Percentiles rank a stretch among this genome's conserved stretches.
phyloP scores from a whole-genome alignment of 208 protist genomes.

The Leishmania martiniquensis region DNA sequence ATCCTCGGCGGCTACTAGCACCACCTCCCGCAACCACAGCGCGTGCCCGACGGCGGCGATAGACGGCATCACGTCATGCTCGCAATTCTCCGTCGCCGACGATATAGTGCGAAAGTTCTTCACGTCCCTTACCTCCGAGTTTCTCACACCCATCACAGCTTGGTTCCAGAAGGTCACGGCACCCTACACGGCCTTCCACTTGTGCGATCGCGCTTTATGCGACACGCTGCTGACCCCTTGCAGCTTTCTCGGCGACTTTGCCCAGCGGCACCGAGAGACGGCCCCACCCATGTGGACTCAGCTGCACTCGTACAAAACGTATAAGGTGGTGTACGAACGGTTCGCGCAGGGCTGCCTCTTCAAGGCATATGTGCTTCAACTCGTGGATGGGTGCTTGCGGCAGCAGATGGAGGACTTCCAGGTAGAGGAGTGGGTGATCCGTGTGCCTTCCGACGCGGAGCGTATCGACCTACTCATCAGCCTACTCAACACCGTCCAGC shows the following conservation, averaged over 20 bases:
- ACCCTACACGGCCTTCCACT: conserved; percentile 55
- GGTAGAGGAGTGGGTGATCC: conserved; percentile 52
- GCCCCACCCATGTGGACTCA: conserved; percentile 61
- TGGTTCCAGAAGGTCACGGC: conserved; percentile 63
- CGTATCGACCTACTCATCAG: conserved; percentile 78
- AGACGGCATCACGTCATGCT: conserved; percentile 36
- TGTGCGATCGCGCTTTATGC: conserved; percentile 57
- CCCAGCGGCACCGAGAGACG: conserved; percentile 52
- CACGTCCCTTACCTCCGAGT: conserved; percentile 82
- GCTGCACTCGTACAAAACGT: conserved; percentile 70
- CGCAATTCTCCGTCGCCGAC: conserved; percentile 77
- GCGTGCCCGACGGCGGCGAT: conserved; percentile 8
- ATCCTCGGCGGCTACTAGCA: background rate
- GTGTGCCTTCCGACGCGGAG: conserved; percentile 56
- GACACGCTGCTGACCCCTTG: conserved; percentile 44
- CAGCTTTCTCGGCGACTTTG: conserved; percentile 75
- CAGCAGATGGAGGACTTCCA: conserved; percentile 55
- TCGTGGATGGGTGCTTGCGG: conserved; percentile 60
- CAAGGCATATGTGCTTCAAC: conserved; percentile 49
- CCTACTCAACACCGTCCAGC: conserved; percentile 62
- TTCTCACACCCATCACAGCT: conserved; percentile 68
- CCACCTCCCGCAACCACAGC: background rate
- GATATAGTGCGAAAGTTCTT: conserved; percentile 88
- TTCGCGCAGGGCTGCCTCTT: conserved; percentile 81
- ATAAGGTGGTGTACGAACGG: conserved; percentile 79